Evolutionary conservation across 805 yeast species (phyloP).

Genomic region (Zygoascus tannicola): DNA sequence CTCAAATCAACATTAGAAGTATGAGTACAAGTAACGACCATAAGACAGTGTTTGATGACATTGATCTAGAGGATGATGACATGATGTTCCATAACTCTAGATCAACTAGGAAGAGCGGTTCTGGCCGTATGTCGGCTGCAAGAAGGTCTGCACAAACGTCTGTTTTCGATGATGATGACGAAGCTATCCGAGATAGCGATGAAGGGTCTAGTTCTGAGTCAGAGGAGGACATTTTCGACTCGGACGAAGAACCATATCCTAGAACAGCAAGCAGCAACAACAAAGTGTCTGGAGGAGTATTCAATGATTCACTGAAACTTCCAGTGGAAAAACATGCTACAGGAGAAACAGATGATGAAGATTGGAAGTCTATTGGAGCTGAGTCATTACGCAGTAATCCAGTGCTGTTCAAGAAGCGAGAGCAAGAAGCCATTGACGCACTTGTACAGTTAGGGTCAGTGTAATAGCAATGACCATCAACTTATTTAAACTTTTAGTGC

Average conservation of each 20-base stretch:
- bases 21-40: not conserved
- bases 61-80: constrained; percentile 26
- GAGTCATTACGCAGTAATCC: constrained; percentile 41
- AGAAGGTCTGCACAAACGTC: constrained; percentile 6
- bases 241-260: constrained; percentile 25
- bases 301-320: not conserved
- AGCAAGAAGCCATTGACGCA: constrained; percentile 56
- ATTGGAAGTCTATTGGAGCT: constrained; percentile 90
- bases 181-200: constrained; percentile 24
- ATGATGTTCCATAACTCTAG: constrained; percentile 24
- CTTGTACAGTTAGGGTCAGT: constrained; percentile 45
- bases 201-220: constrained; percentile 15
- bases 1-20: constrained; percentile 18
- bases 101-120: not conserved
- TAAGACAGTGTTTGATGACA: constrained; percentile 21
- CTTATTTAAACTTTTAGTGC: no score
- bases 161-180: constrained; percentile 20
- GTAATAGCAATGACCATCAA: no score
- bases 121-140: constrained; percentile 6
- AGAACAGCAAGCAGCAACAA: constrained; percentile 2
- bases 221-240: constrained; percentile 26
- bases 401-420: constrained; percentile 17
- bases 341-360: constrained; percentile 92
- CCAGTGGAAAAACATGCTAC: constrained; percentile 15
- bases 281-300: constrained; percentile 1